Percentiles rank a stretch among this genome's conserved stretches.
These are phyloP conservation scores for Penicillium odoratum DNA, from an alignment of 495 filamentous ascomycete genomes.

Conservation along the genomic window DNA sequence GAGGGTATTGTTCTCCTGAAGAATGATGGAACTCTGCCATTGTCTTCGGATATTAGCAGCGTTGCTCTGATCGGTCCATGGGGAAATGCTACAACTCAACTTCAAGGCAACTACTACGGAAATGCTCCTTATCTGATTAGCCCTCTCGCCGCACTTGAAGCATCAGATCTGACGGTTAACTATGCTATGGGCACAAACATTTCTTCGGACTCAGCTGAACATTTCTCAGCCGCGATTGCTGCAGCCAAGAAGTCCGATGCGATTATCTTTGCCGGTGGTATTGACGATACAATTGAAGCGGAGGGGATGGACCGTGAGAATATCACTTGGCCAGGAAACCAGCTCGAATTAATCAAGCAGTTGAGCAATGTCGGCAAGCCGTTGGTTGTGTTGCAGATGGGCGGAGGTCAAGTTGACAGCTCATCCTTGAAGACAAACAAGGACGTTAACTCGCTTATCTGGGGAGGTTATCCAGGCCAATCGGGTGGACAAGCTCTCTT, in stretches of 20 bases:
- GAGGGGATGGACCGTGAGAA: slow-evolving; percentile 56
- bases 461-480: slow-evolving; percentile 63
- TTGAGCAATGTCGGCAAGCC: slow-evolving; percentile 53
- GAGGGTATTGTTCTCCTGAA: slow-evolving; percentile 62
- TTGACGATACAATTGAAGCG: slow-evolving; percentile 56
- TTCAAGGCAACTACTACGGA: slow-evolving; percentile 56
- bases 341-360: slow-evolving; percentile 54
- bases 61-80: slow-evolving; percentile 61
- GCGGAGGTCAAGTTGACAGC: slow-evolving; percentile 59
- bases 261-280: slow-evolving; percentile 58
- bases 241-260: slow-evolving; percentile 54
- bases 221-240: slow-evolving; percentile 42
- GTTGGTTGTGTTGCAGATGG: slow-evolving; percentile 58
- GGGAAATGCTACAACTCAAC: slow-evolving; percentile 57
- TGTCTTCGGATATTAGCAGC: slow-evolving; percentile 37
- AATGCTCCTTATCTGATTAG: slow-evolving; percentile 56
- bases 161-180: slow-evolving; percentile 43
- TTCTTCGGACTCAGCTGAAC: slow-evolving; percentile 39
- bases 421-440: slow-evolving; percentile 49
- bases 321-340: slow-evolving; percentile 59
- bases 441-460: slow-evolving; percentile 54
- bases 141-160: slow-evolving; percentile 49
- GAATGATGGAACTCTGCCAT: slow-evolving; percentile 58
- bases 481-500: slow-evolving; percentile 55
- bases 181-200: slow-evolving; percentile 48